Percentiles rank a stretch among this genome's conserved stretches.
Conservation (phyloP, 768 basidiomycete species). For the Macrolepiota fuliginosa region DNA sequence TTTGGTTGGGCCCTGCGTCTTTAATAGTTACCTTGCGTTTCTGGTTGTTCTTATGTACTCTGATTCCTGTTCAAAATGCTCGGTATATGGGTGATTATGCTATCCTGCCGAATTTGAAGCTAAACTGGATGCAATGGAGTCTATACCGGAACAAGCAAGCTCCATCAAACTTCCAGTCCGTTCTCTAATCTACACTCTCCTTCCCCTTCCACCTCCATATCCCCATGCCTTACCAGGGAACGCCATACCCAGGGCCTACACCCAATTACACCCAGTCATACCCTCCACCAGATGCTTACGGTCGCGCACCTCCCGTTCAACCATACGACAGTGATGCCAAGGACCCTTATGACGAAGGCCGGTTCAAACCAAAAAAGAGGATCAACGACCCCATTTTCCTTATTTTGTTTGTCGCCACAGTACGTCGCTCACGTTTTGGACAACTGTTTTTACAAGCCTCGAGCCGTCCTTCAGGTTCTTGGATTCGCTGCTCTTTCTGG, state of each 20-base stretch:
- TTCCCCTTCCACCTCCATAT: background rate
- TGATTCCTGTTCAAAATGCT: background rate
- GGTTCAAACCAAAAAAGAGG: constrained; percentile 65
- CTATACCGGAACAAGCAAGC: background rate
- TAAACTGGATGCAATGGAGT: background rate
- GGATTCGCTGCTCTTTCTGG: constrained; percentile 71
- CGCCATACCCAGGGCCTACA: constrained; percentile 38
- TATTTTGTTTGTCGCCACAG: constrained; percentile 69
- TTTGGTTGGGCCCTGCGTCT: background rate
- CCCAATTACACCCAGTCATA: constrained; percentile 34
- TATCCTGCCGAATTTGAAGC: background rate
- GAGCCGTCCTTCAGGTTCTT: constrained; percentile 41
- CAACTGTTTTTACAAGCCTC: background rate
- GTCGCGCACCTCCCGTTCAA: constrained; percentile 15
- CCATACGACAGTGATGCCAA: constrained; percentile 33
- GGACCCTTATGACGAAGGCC: constrained; percentile 55
- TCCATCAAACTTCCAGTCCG: background rate
- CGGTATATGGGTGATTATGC: background rate
- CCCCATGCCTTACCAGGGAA: constrained; percentile 23
- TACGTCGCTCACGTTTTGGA: constrained; percentile 25
- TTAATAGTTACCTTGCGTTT: background rate
- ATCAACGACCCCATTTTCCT: constrained; percentile 75
- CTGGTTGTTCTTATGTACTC: background rate
- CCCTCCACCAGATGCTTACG: constrained; percentile 18
- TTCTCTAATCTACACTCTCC: background rate